Evolutionary conservation across 306 rosid species (phyloP).

Genomic region (Fragaria iinumae): DNA sequence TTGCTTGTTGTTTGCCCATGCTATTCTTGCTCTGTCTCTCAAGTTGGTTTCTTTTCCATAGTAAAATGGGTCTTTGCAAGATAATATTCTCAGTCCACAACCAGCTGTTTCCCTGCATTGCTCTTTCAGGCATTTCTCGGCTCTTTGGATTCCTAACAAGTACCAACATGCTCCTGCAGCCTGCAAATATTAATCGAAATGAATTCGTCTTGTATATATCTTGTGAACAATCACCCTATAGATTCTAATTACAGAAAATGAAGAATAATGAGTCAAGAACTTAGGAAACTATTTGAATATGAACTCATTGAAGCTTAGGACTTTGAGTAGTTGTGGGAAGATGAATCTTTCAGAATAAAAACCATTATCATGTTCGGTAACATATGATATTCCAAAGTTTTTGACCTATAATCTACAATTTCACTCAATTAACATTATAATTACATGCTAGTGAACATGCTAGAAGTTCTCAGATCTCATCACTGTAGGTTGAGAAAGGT

Average conservation of each 20-base stretch:
- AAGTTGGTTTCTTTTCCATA: constrained; percentile 48
- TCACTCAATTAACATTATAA: background rate
- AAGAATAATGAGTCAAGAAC: no score
- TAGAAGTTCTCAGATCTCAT: background rate
- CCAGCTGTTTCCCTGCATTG: constrained; percentile 49
- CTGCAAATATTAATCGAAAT: constrained; percentile 27
- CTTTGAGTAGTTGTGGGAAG: no score
- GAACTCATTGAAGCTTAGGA: no score
- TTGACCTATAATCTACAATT: no score
- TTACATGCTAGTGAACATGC: background rate
- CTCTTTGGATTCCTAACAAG: constrained; percentile 82
- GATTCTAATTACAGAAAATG: no score
- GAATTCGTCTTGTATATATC: no score
- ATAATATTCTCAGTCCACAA: constrained; percentile 49
- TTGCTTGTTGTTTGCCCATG: constrained; percentile 65
- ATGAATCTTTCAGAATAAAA: no score
- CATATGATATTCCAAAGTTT: no score
- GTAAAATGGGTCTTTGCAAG: constrained; percentile 62
- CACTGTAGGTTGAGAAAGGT: background rate
- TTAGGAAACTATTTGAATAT: no score
- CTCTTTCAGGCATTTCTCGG: constrained; percentile 62
- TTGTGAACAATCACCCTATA: no score
- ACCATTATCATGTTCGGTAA: no score
- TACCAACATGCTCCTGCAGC: constrained; percentile 99
- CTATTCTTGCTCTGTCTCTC: constrained; percentile 48